Evolutionary conservation across 176 grass and related monocot genomes (phyloP).

Genomic region (Lolium rigidum): DNA sequence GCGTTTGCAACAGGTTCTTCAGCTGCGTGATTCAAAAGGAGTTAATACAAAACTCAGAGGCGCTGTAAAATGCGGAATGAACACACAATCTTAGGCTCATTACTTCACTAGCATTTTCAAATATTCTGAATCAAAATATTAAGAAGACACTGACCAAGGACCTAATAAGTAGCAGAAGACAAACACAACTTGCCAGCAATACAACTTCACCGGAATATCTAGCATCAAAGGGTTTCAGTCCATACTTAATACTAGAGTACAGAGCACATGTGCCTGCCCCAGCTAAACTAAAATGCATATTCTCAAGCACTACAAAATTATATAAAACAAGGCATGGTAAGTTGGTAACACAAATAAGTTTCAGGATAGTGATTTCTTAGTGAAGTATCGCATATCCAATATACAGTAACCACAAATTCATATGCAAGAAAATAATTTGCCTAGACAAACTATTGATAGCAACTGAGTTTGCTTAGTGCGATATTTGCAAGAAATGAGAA

Average conservation of each 20-base stretch:
- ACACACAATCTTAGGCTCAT: neutral
- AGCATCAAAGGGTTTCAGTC: slow-evolving; percentile 1
- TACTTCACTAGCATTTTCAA: slow-evolving; percentile 23
- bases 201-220: slow-evolving; percentile 4
- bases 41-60: neutral
- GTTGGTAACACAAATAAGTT: neutral
- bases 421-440: neutral
- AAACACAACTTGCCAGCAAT: neutral
- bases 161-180: slow-evolving; percentile 22
- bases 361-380: slow-evolving; percentile 13
- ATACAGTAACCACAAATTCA: neutral
- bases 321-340: neutral
- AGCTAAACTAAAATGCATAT: neutral
- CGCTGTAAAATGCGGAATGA: neutral
- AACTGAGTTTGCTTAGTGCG: neutral
- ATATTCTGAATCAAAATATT: slow-evolving; percentile 12
- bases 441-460: slow-evolving; percentile 12
- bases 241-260: neutral
- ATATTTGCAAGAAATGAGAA: slow-evolving; percentile 28
- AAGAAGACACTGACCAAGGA: neutral
- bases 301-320: neutral
- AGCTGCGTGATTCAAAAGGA: slow-evolving; percentile 52
- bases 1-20: slow-evolving; percentile 54
- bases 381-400: neutral
- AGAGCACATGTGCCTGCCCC: neutral